These are phyloP conservation scores for Cicer arietinum DNA, from an alignment of 306 rosid genomes.

Conservation along the genomic window DNA sequence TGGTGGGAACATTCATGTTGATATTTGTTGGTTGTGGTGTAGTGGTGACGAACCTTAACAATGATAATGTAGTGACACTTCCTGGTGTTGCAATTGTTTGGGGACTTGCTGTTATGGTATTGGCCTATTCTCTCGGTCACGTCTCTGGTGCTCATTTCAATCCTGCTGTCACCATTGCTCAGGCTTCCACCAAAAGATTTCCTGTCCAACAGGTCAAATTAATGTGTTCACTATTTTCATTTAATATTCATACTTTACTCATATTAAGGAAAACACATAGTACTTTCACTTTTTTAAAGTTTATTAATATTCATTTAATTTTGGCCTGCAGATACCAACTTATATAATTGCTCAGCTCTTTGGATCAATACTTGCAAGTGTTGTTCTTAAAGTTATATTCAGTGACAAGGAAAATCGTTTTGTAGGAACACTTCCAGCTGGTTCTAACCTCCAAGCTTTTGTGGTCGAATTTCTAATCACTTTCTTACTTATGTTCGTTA, in stretches of 20 bases:
- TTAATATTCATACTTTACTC: no score
- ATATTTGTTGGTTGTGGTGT: neutral
- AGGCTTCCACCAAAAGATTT: no score
- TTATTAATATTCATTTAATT: neutral
- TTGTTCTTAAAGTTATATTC: conserved; percentile 65
- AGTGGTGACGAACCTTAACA: neutral
- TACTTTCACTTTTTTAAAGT: neutral
- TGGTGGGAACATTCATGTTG: neutral
- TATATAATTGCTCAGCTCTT: conserved; percentile 64
- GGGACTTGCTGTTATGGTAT: no score
- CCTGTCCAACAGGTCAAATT: no score
- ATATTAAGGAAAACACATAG: no score
- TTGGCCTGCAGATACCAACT: conserved; percentile 56
- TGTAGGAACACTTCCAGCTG: conserved; percentile 61
- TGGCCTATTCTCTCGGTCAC: no score
- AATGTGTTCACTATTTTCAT: no score
- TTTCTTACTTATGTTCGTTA: conserved; percentile 72
- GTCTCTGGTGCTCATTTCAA: no score
- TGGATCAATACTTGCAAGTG: conserved; percentile 76
- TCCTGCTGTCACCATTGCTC: no score
- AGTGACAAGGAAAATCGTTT: conserved; percentile 50
- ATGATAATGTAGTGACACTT: no score
- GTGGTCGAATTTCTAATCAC: conserved; percentile 57
- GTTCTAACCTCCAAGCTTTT: conserved; percentile 48
- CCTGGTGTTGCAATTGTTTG: no score